Conservation (phyloP, 768 basidiomycete genomes). For the Russula ochroleuca region DNA sequence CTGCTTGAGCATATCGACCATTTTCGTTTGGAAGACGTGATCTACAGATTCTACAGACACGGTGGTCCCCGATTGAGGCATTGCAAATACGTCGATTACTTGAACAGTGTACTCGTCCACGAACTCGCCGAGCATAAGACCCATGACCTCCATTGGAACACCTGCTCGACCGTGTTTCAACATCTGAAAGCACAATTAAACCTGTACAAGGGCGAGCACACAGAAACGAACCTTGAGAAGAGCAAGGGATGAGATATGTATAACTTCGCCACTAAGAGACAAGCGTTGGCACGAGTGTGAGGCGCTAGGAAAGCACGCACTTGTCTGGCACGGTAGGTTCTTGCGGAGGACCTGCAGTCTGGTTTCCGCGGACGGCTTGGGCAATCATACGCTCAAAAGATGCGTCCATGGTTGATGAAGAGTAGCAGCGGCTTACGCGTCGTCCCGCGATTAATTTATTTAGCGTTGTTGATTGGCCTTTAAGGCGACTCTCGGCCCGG, state of each 20-base stretch:
- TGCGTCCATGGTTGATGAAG: slow-evolving; percentile 30
- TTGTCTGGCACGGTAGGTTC: slow-evolving; percentile 67
- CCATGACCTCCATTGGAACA: slow-evolving; percentile 99
- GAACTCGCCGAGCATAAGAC: slow-evolving; percentile 95
- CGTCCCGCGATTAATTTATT: slow-evolving; percentile 19
- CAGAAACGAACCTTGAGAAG: slow-evolving; percentile 74
- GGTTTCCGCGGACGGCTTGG: slow-evolving; percentile 31
- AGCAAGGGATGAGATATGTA: slow-evolving; percentile 97
- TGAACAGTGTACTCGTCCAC: slow-evolving; percentile 96
- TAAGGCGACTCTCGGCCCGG: slow-evolving; percentile 1
- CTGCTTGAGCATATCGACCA: slow-evolving; percentile 99
- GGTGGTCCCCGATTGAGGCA: slow-evolving; percentile 97
- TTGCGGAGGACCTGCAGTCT: slow-evolving; percentile 35
- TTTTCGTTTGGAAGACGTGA: slow-evolving; percentile 96
- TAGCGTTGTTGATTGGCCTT: slow-evolving; percentile 1
- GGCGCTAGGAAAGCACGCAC: slow-evolving; percentile 38
- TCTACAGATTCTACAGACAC: slow-evolving; percentile 98
- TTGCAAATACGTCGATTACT: slow-evolving; percentile 96
- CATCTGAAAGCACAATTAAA: slow-evolving; percentile 60
- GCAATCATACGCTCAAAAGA: slow-evolving; percentile 37
- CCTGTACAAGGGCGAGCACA: background rate
- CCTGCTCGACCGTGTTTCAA: slow-evolving; percentile 98
- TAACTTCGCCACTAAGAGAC: slow-evolving; percentile 73
- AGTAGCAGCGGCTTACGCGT: slow-evolving; percentile 24
- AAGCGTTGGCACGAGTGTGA: slow-evolving; percentile 14